phyloP scores from a whole-genome alignment of 805 yeast genomes.

The Saccharomycopsis microspora region DNA sequence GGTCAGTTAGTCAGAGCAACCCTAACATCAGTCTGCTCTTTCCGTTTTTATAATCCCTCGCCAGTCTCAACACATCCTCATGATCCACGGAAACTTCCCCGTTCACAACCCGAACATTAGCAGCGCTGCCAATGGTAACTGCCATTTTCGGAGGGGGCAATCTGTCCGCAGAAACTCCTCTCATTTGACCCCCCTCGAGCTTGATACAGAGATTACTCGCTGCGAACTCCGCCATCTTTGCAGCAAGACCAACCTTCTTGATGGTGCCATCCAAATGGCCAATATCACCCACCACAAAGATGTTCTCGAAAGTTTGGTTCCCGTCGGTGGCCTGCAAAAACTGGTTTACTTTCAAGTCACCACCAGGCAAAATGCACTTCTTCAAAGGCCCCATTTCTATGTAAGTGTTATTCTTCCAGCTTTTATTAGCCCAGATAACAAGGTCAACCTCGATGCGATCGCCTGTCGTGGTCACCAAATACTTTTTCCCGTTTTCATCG shows the following conservation, averaged over 20 bases:
- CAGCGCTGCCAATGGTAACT: slow-evolving; percentile 9
- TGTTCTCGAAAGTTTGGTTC: slow-evolving; percentile 16
- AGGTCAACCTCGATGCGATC: slow-evolving; percentile 20
- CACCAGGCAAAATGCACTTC: slow-evolving; percentile 19
- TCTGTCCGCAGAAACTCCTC: neutral
- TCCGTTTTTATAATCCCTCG: slow-evolving; percentile 7
- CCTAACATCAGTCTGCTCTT: neutral
- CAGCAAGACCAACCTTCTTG: slow-evolving; percentile 32
- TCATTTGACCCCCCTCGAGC: neutral
- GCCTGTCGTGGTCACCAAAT: slow-evolving; percentile 7
- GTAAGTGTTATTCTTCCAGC: slow-evolving; percentile 23
- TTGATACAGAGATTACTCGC: slow-evolving; percentile 11
- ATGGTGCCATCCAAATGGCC: slow-evolving; percentile 24
- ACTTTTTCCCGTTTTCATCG: neutral
- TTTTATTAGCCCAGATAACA: slow-evolving; percentile 26
- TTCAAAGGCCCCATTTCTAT: slow-evolving; percentile 18
- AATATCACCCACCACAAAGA: slow-evolving; percentile 29
- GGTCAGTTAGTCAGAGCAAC: no score
- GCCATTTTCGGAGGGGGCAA: slow-evolving; percentile 11
- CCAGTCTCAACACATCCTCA: neutral
- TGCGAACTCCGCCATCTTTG: slow-evolving; percentile 20
- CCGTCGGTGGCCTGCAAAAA: slow-evolving; percentile 16
- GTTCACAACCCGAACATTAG: slow-evolving; percentile 3
- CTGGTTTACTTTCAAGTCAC: slow-evolving; percentile 21
- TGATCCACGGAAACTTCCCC: slow-evolving; percentile 7